Percentiles rank a stretch among this genome's conserved stretches.
Conservation (phyloP, 176 grass and related monocot genomes). For the Coix lacrymajobi region DNA sequence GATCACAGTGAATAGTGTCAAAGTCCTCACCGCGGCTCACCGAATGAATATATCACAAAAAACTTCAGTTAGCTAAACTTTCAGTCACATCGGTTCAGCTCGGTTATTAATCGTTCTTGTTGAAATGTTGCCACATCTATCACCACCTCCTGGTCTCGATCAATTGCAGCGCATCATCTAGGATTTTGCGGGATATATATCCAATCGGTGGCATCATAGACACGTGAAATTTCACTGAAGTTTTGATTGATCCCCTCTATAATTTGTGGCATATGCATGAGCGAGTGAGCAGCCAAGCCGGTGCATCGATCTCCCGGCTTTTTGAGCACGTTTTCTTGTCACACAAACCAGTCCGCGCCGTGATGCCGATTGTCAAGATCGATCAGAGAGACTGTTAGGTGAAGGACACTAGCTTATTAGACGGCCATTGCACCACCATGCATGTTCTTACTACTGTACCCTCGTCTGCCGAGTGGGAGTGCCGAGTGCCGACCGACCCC, state of each 20-base stretch:
- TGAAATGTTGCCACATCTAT: neutral
- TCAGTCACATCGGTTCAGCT: neutral
- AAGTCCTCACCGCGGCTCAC: neutral
- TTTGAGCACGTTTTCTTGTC: neutral
- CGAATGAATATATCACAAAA: too few species aligned
- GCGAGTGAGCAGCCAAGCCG: neutral
- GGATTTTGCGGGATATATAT: neutral
- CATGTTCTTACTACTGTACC: neutral
- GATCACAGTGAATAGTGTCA: neutral
- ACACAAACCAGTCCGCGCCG: neutral
- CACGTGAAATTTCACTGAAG: neutral
- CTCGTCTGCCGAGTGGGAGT: neutral
- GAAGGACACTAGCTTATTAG: neutral
- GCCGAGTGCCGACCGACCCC: neutral
- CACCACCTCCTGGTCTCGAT: neutral
- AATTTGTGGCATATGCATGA: too few species aligned
- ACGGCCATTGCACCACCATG: neutral
- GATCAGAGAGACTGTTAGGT: neutral
- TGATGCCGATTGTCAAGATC: neutral
- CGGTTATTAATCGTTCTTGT: neutral
- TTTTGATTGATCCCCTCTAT: too few species aligned
- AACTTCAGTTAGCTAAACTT: neutral
- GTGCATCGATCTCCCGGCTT: neutral
- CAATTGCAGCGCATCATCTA: neutral
- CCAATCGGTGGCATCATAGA: neutral